Base-by-base conservation (phyloP, 1,139 yeast species). In the Geotrichum aggregatum region DNA sequence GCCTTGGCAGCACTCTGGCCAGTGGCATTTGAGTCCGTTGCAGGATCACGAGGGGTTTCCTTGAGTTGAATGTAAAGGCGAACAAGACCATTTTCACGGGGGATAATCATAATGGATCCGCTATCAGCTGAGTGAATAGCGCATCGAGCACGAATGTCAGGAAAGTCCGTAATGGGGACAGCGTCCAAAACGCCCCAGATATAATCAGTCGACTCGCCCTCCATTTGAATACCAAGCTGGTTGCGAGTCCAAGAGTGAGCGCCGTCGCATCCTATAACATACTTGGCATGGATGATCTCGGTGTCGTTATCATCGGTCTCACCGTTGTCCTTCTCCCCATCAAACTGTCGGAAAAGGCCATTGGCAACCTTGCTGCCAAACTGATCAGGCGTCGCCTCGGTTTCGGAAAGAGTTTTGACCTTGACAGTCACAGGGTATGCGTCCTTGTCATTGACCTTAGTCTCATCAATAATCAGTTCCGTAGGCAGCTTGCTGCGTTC, bases 181-280 rank as follows among this genome's bases (percentile, higher is more conserved):
- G 68, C 65, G 55, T 70, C 74, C 47, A 71, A 56, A 16, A 71
- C 74, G 30, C 73, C 74, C 74, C 74, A 70, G 33, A 69, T 64
- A 44, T 60, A 66, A 58, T 70, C 74, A 24, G 74, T 67, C 7
- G 68, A 59, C 48, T 71, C 74, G 34, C 74, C 74, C 45, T 64
- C 66, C 69, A 70, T 67, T 42, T 58, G 56, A 33, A 64, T 52
- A 24, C 63, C 66, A 36, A 66, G 54, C 28, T 64, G 64, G 48
- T 66, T 66, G 47, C 74, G 59, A 35, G 68, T 72, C 70, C 71
- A 67, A 14, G 71, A 66, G 52, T 70, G 73, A 16, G 74, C 74
- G 45, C 74, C 74, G 56, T 71, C 74, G 45, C 68, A 60, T 26
- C 74, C 74, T 43, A 71, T 52, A 41, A 70, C 69, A 56, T 69